Base-by-base conservation (phyloP, 2,329 filamentous ascomycete species). In the Sporothrix phasma region DNA sequence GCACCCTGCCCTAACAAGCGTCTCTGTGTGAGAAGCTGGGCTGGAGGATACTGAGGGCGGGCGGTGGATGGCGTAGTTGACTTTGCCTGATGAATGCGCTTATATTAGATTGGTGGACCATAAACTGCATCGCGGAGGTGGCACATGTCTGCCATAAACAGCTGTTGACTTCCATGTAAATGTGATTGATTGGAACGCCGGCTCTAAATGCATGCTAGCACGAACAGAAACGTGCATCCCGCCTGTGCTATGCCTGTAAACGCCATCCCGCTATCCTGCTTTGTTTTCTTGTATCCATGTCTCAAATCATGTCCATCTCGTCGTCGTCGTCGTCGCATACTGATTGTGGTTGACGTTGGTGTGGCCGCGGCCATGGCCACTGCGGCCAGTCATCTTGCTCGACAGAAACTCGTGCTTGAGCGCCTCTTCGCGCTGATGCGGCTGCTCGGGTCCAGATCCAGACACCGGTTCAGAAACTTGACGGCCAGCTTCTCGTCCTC, bases 361-460 rank as follows among this genome's bases (percentile, higher is more conserved):
- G n/a, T n/a, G n/a, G 56, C 24, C 41, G 43, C 51, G 51, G 51
- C 51, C 51, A 24, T 41, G 26, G 39, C 49, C 49, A 39, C 37
- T 49, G 22, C 47, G 39, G 15, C 41, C 19, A 39, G 59, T 56
- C 47, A 49, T 34, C 22, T 51, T 62, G 61, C 2, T 37, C 29
- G 73, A 74, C 67, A 92, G 74, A 71, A 93, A 93, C 0, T 88
- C 84, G 73, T 93, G 89, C 59, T 82, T 74, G 54, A 95, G 74
- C 0, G 90, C 90, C 69, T 92, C 85, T 37, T 83, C 81, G 90
- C 90, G 47, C 87, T 90, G 64, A 93, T 89, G 29, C 90, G 79
- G 73, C 83, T 86, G 29, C 78, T 78, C 0, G 90, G 89, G 71
- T 95, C 89, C 56, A 92, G 78, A 64, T 94, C 89, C 73, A 95